Base-by-base conservation (phyloP, 352 stramenopile genomes). In the Phytophthora nicotianae region DNA sequence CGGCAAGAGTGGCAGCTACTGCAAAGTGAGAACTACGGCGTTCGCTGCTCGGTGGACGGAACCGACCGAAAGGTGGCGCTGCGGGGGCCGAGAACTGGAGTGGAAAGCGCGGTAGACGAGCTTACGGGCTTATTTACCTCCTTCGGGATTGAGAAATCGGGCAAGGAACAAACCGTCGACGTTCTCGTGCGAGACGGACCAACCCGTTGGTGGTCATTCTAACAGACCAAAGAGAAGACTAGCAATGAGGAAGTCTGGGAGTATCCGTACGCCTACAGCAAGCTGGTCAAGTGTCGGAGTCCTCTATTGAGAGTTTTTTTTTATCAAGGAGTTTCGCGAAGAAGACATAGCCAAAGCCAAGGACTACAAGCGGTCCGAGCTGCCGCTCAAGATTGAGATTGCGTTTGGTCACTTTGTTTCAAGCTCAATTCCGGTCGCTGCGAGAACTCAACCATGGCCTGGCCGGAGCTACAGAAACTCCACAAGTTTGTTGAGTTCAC, bases 401-500 rank as follows among this genome's bases (percentile, higher is more conserved):
- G 54, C 68, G 2, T 74, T 78, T 50, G 71, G 71, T 11, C 53
- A 65, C 43, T 73, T 13, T 79, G 58, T 43, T 83, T 78, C 46
- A 64, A 61, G 26, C 61, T 70, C 5, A 67, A 62, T 17, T 65
- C 61, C 0, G 54, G 48, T 57, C 58, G 56, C 14, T 69, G 51
- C 41, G 24, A 58, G 20, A 67, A 51, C 27, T 23, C 59, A 1
- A 58, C 32, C 6, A 59, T 77, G 3, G 27, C 54, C 6, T 82
- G 70, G 74, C 38, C 57, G 0, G 58, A 76, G 26, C 45, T 83
- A 9, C 67, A 79, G 47, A 63, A 71, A 7, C 47, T 76, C 3
- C 43, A 50, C 16, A 62, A 46, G 3, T 46, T 52, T 4, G 17
- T 67, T 2, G 63, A 80, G 29, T 83, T 72, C 29, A 24, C 37